Evolutionary conservation across 2,329 filamentous ascomycete genomes (phyloP).

Genomic region (Ceratocystis smalleyi): DNA sequence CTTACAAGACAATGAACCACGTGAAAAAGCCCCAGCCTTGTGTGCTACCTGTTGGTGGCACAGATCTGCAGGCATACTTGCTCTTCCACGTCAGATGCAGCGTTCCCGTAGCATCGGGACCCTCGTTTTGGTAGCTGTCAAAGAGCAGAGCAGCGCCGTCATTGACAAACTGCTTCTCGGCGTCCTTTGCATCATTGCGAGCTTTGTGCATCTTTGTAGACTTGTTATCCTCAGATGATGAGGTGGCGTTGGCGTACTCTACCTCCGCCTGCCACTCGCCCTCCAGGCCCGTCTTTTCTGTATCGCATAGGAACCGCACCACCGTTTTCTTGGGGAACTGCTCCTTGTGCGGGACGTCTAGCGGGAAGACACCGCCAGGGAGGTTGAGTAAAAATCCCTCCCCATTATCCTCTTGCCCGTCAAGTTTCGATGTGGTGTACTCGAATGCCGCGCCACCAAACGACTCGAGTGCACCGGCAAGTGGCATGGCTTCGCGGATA

Average conservation of each 20-base stretch:
- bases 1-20: constrained; percentile 88
- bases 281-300: constrained; percentile 56
- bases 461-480: constrained; percentile 55
- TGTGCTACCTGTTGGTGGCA: constrained; percentile 31
- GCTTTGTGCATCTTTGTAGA: constrained; percentile 22
- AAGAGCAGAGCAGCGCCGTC: constrained; percentile 54
- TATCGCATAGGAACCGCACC: constrained; percentile 74
- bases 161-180: constrained; percentile 38
- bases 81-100: constrained; percentile 73
- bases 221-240: not conserved
- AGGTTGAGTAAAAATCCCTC: constrained; percentile 60
- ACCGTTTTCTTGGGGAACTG: constrained; percentile 54
- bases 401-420: constrained; percentile 48
- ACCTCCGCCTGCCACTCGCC: constrained; percentile 45
- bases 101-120: constrained; percentile 42
- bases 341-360: constrained; percentile 35
- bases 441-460: constrained; percentile 46
- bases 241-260: constrained; percentile 28
- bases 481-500: constrained; percentile 47
- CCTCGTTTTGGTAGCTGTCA: constrained; percentile 51
- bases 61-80: constrained; percentile 64
- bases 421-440: constrained; percentile 49
- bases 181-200: constrained; percentile 24
- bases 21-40: constrained; percentile 88
- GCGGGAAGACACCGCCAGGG: constrained; percentile 39